A percentile compares a stretch with the other conserved stretches of the same genome.
Evolutionary conservation across 176 grass and related monocot genomes (phyloP).

Genomic region (Carex myosuroides): DNA sequence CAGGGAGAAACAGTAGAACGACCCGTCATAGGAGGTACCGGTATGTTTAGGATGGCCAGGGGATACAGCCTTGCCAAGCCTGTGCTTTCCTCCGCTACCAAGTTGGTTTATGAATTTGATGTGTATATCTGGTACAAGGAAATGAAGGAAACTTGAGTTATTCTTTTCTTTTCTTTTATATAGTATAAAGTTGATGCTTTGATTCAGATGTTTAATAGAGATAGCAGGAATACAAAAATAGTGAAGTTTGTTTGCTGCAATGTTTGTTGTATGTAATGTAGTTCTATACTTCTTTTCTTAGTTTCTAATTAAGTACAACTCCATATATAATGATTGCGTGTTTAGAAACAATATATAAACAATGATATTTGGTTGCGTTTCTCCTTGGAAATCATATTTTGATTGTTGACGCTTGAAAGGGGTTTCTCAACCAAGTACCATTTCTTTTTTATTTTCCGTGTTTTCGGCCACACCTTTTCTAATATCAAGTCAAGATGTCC

Average conservation of each 20-base stretch:
- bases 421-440: neutral
- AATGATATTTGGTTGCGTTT: neutral
- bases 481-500: no score
- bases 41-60: neutral
- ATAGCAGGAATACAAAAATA: neutral
- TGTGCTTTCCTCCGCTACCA: neutral
- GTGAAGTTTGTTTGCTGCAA: neutral
- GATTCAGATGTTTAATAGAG: neutral
- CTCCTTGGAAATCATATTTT: neutral
- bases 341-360: no score
- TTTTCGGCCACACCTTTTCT: neutral
- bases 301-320: neutral
- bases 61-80: conserved; percentile 1
- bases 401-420: neutral
- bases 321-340: no score
- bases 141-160: neutral
- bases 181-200: neutral
- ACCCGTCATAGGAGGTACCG: conserved; percentile 13
- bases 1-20: neutral
- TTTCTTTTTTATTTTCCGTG: neutral
- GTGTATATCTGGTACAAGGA: neutral
- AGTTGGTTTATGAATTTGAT: neutral
- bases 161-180: neutral
- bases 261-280: neutral
- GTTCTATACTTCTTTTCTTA: neutral